phyloP scores from a whole-genome alignment of 495 filamentous ascomycete species.

The Hyaloscypha bicolor region DNA sequence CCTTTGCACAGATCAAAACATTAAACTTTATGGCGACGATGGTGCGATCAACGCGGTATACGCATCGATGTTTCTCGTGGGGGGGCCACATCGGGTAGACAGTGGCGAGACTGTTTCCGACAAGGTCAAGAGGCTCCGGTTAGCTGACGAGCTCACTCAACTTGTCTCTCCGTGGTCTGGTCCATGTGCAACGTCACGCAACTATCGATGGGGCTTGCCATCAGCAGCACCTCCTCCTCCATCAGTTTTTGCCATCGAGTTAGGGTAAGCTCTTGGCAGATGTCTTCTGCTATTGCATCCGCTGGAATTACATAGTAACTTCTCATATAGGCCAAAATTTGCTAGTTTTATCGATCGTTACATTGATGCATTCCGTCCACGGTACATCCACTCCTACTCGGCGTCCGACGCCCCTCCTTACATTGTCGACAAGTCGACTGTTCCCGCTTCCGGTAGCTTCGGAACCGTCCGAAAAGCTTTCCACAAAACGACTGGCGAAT shows the following conservation, averaged over 20 bases:
- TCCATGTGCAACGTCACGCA: background rate
- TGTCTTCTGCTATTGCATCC: background rate
- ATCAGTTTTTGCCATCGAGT: too few species aligned
- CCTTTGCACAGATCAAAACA: background rate
- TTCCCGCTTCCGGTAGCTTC: background rate
- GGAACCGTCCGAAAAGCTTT: background rate
- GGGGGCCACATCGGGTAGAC: background rate
- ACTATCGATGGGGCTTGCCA: too few species aligned
- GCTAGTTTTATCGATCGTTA: background rate
- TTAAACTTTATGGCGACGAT: background rate
- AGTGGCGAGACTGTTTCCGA: background rate
- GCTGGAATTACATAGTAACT: background rate
- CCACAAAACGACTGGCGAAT: background rate
- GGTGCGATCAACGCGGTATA: constrained; percentile 1
- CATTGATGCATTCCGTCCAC: background rate
- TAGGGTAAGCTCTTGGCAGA: background rate
- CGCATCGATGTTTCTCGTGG: constrained; percentile 1
- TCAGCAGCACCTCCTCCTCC: too few species aligned
- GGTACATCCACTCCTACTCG: background rate
- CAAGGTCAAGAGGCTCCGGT: background rate
- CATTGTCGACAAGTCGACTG: background rate
- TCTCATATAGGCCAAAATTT: background rate
- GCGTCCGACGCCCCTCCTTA: background rate
- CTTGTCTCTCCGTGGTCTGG: background rate
- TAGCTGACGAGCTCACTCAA: background rate